Evolutionary conservation across 75 land plant genomes (phyloP), one percentile per base, ranked within the genome.

Genomic region (Selaginella moellendorffii): DNA sequence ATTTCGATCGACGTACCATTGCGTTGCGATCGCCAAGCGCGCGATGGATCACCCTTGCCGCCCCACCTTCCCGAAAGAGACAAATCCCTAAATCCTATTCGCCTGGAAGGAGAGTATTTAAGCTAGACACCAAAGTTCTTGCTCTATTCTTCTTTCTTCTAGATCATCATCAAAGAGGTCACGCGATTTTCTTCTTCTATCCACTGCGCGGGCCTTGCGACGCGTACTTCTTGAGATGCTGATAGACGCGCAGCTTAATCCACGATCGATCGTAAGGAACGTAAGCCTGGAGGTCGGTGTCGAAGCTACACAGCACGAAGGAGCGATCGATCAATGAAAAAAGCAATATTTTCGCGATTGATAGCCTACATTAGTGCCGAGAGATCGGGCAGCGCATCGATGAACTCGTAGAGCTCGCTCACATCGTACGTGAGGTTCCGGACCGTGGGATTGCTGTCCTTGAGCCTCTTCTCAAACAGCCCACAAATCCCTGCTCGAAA

Each of bases 181-280:
- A n/a, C n/a, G n/a, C n/a, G n/a, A n/a, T n/a, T n/a, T n/a, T n/a
- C n/a, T n/a, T n/a, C n/a, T n/a, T n/a, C n/a, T n/a, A n/a, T n/a
- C n/a, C n/a, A n/a, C n/a, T n/a, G n/a, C n/a, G n/a, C n/a, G n/a
- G n/a, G n/a, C n/a, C n/a, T n/a, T 36, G 46, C 14, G 46, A 36
- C 53, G 80, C 83, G 59, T 83, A 65, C 66, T 73, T 88, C 77
- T 74, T 91, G 54, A 91, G 78, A 36, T 89, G 97, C 36, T 88
- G 82, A 58, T 79, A 78, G 10, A 69, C 79, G 65, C 74, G 72
- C 66, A 82, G 88, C 68, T 88, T 91, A 8, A 91, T 91, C 97
- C 97, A 91, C 75, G 77, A 77, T 0, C 97, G 76, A 53, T 91
- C 97, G 66, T 82, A 79, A 28, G 97, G 97, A 26, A 89, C 71